phyloP scores from a whole-genome alignment of 2,329 filamentous ascomycete genomes.

The Diaporthe aspalathi region DNA sequence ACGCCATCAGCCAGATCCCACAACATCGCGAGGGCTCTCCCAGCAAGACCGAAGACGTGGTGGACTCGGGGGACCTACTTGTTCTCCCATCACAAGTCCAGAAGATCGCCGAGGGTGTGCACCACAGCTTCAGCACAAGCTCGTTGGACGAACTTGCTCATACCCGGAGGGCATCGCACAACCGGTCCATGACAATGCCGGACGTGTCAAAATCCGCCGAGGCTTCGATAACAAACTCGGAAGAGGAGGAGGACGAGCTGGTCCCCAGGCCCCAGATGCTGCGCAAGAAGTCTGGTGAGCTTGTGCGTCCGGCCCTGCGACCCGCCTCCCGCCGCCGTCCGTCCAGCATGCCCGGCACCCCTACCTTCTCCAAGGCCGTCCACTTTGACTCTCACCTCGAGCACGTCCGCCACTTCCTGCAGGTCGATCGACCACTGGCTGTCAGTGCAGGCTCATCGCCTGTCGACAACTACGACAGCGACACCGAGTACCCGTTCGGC shows the following conservation, averaged over 20 bases:
- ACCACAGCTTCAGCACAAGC: slow-evolving; percentile 61
- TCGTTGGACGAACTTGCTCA: slow-evolving; percentile 56
- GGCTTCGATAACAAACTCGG: slow-evolving; percentile 63
- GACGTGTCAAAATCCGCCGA: slow-evolving; percentile 60
- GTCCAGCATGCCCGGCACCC: slow-evolving; percentile 97
- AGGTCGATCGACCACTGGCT: slow-evolving; percentile 93
- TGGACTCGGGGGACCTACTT: slow-evolving; percentile 50
- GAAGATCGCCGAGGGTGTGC: slow-evolving; percentile 52
- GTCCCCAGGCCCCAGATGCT: slow-evolving; percentile 87
- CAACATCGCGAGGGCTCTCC: slow-evolving; percentile 71
- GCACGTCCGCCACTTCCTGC: slow-evolving; percentile 94
- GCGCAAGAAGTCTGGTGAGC: slow-evolving; percentile 96
- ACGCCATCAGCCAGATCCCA: slow-evolving; percentile 84
- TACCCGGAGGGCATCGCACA: slow-evolving; percentile 58
- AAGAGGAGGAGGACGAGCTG: slow-evolving; percentile 72
- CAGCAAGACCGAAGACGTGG: slow-evolving; percentile 41
- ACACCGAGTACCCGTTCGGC: slow-evolving; percentile 88
- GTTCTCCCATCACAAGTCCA: slow-evolving; percentile 51
- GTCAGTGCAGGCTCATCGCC: slow-evolving; percentile 96
- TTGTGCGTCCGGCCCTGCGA: slow-evolving; percentile 91
- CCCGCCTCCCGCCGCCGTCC: slow-evolving; percentile 83
- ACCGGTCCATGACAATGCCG: slow-evolving; percentile 68
- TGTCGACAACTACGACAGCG: slow-evolving; percentile 86
- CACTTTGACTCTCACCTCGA: slow-evolving; percentile 98
- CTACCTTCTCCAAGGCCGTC: slow-evolving; percentile 95